Percentiles rank a stretch among this genome's conserved stretches.
phyloP scores from a whole-genome alignment of 1,284 basidiomycete species.

The Sutorius eximius region DNA sequence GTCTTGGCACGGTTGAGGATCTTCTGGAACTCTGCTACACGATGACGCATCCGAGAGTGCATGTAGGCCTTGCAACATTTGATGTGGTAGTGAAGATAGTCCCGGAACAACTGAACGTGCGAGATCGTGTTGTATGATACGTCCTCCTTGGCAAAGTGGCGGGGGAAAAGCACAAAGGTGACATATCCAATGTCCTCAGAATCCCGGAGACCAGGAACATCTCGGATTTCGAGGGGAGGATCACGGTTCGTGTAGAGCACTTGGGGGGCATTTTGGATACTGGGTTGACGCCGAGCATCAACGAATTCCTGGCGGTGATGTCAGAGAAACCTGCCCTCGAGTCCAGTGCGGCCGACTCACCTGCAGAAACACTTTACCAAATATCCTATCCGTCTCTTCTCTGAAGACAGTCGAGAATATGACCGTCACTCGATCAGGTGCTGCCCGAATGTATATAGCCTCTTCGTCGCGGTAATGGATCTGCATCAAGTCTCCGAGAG shows the following conservation, averaged over 20 bases:
- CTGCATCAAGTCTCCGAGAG: conserved; percentile 84
- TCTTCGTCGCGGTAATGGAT: conserved; percentile 97
- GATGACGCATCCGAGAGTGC: conserved; percentile 95
- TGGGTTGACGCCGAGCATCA: conserved; percentile 90
- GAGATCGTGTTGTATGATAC: conserved; percentile 86
- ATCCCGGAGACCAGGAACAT: conserved; percentile 77
- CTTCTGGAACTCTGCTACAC: conserved; percentile 97
- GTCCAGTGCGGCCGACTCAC: conserved; percentile 42
- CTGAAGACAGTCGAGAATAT: conserved; percentile 97
- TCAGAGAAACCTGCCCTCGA: conserved; percentile 1
- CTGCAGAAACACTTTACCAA: conserved; percentile 97
- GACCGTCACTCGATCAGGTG: conserved; percentile 94
- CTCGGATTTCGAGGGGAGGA: conserved; percentile 93
- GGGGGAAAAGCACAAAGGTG: conserved; percentile 97
- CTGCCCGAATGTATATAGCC: conserved; percentile 94
- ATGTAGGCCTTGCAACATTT: conserved; percentile 99
- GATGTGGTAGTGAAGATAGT: conserved; percentile 99
- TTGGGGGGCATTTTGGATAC: conserved; percentile 96
- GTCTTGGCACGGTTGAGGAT: conserved; percentile 98
- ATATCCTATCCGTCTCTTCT: conserved; percentile 97
- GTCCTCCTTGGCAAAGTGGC: conserved; percentile 84
- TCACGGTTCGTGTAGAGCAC: conserved; percentile 97
- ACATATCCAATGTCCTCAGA: conserved; percentile 97
- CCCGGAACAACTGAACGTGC: conserved; percentile 95
- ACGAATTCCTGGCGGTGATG: conserved; percentile 82